A percentile compares a stretch with the other conserved stretches of the same genome.
phyloP scores from a whole-genome alignment of 2,329 filamentous ascomycete species.

The Leptographium procerum region DNA sequence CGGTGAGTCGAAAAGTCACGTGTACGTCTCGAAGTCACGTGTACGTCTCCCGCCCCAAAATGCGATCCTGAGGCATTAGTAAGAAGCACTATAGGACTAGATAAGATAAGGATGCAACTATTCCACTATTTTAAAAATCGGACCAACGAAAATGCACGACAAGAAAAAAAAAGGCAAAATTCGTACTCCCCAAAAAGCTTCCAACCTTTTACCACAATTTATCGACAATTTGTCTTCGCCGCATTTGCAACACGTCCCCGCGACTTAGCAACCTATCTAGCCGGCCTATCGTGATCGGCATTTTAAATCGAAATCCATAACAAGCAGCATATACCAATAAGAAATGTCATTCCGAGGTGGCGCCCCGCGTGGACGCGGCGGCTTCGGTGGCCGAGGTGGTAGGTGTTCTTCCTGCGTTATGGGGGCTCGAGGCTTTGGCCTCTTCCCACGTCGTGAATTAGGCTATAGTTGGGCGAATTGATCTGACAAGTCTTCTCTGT shows the following conservation, averaged over 20 bases:
- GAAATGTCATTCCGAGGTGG: slow-evolving; percentile 51
- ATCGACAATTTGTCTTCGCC: background rate
- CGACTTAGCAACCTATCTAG: background rate
- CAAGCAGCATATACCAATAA: too few species aligned
- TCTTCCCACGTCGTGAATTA: background rate
- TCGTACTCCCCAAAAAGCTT: background rate
- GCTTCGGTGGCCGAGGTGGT: slow-evolving; percentile 39
- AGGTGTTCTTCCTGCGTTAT: slow-evolving; percentile 18
- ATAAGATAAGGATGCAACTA: background rate
- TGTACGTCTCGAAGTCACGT: too few species aligned
- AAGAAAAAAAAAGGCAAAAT: background rate
- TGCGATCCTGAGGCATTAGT: background rate
- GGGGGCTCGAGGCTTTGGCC: background rate
- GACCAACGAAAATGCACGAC: background rate
- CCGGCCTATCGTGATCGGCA: background rate
- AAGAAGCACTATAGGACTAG: background rate
- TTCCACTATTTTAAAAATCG: background rate
- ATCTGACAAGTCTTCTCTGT: slow-evolving; percentile 12
- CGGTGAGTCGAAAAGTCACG: too few species aligned
- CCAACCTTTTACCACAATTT: background rate
- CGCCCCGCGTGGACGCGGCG: slow-evolving; percentile 30
- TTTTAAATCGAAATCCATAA: background rate
- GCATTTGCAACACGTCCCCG: background rate
- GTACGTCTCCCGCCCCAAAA: too few species aligned
- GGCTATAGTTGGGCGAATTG: background rate